Base-by-base conservation (phyloP, 2,329 filamentous ascomycete species). In the Fusarium proliferatum region DNA sequence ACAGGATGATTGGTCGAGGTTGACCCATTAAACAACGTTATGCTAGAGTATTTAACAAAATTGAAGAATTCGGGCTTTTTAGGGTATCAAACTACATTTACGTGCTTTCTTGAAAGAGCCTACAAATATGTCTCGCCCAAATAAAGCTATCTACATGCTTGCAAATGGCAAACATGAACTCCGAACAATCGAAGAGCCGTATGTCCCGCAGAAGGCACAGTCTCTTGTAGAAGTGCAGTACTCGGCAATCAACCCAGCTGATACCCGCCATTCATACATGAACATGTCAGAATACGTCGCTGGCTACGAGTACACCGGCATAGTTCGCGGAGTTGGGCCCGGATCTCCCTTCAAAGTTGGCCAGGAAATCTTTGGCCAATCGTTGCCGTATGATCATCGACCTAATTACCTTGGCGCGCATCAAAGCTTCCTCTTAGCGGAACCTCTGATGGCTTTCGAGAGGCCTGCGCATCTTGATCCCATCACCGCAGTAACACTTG, bases 191-290 rank as follows among this genome's bases (percentile, higher is more conserved):
- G 9, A 56, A n/a, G 56, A 69, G 5, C 21, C n/a, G 0, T 73
- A 72, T 4, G 3, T 61, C 1, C 70, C 64, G 1, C 33, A 53
- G 2, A 16, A 28, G 1, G 56, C 49, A 11, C 69, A 72, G 1
- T 70, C 70, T 1, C 51, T 72, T 7, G 60, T 72, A 13, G 45
- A 72, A n/a, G 70, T 72, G 26, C 60, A 70, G 8, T 73, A 72
- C 21, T 72, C 70, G 0, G 69, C 60, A 8, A 73, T 72, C n/a
- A 72, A 72, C 0, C 70, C 70, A 3, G 70, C 70, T 9, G 70
- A 72, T 16, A 73, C 69, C 3, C 69, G 69, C 1, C 70, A 72
- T 9, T 66, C 53, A 28, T 70, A 51, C n/a, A 56, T 59, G 64
- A 30, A 41, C 2, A 66, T 58, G 60, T 58, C 60, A 2, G 52